Evolutionary conservation across 805 yeast genomes (phyloP).

Genomic region (Vanderwaltozyma tropicalis): DNA sequence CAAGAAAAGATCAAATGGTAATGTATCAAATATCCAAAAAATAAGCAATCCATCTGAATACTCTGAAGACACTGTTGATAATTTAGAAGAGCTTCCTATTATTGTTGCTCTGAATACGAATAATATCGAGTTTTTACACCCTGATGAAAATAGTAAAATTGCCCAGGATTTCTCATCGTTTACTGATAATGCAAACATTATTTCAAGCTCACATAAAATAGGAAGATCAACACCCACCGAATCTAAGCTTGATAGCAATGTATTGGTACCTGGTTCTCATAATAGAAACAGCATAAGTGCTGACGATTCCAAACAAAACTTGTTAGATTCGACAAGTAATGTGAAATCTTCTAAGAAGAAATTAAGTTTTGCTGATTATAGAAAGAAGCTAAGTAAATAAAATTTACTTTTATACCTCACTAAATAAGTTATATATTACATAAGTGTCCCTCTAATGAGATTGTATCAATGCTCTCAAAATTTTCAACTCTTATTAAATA

Average conservation of each 20-base stretch:
- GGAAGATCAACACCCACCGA: background rate
- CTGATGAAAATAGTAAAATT: too few species aligned
- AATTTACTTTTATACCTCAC: too few species aligned
- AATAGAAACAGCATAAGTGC: background rate
- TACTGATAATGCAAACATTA: background rate
- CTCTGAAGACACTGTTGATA: constrained; percentile 18
- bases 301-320: background rate
- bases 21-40: background rate
- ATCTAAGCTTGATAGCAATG: too few species aligned
- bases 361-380: constrained; percentile 30
- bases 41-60: constrained; percentile 7
- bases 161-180: too few species aligned
- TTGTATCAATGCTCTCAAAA: background rate
- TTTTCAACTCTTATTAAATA: too few species aligned
- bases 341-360: constrained; percentile 19
- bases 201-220: background rate
- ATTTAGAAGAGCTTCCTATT: constrained; percentile 16
- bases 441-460: background rate
- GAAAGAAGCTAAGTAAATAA: constrained; percentile 19
- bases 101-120: background rate
- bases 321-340: background rate
- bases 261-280: background rate
- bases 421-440: background rate
- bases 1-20: background rate
- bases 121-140: too few species aligned